Percentiles rank a stretch among this genome's conserved stretches.
These are phyloP conservation scores for Ramaria sp. DNA, from an alignment of 768 basidiomycete genomes.

Conservation along the genomic window DNA sequence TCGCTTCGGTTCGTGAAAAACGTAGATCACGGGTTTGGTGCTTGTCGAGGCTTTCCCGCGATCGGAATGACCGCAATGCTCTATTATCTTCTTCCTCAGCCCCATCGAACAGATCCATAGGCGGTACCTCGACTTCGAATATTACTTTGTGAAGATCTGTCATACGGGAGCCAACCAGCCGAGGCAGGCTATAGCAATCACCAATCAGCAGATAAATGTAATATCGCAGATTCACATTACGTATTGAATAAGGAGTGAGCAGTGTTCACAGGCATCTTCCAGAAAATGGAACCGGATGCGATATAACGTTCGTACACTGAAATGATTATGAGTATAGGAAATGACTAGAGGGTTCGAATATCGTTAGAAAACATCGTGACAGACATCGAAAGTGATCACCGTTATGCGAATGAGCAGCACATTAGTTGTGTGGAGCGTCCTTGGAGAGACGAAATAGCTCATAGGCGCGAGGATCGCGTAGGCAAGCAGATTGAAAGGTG, in stretches of 20 bases:
- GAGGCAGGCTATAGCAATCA: slow-evolving; percentile 36
- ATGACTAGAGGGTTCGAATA: slow-evolving; percentile 32
- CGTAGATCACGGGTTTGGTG: neutral
- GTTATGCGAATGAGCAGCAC: slow-evolving; percentile 81
- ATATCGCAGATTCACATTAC: neutral
- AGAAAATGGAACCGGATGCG: slow-evolving; percentile 36
- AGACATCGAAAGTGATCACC: slow-evolving; percentile 25
- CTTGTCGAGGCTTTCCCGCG: neutral
- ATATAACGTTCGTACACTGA: slow-evolving; percentile 72
- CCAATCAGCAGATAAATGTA: neutral
- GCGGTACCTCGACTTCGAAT: slow-evolving; percentile 54
- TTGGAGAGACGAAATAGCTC: slow-evolving; percentile 63
- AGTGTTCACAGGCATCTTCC: slow-evolving; percentile 41
- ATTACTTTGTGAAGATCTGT: slow-evolving; percentile 63
- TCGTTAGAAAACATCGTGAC: slow-evolving; percentile 3
- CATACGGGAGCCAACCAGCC: slow-evolving; percentile 61
- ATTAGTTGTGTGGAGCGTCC: slow-evolving; percentile 72
- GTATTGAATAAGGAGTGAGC: slow-evolving; percentile 45
- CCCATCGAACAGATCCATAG: slow-evolving; percentile 41
- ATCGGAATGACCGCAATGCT: slow-evolving; percentile 23
- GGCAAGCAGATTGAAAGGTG: slow-evolving; percentile 80
- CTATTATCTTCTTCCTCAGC: slow-evolving; percentile 23
- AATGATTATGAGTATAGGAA: slow-evolving; percentile 70
- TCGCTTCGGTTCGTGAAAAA: neutral
- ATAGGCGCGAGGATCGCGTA: slow-evolving; percentile 72